These are phyloP conservation scores for Pseudonectria buxi DNA, from an alignment of 2,329 filamentous ascomycete species.

Conservation along the genomic window DNA sequence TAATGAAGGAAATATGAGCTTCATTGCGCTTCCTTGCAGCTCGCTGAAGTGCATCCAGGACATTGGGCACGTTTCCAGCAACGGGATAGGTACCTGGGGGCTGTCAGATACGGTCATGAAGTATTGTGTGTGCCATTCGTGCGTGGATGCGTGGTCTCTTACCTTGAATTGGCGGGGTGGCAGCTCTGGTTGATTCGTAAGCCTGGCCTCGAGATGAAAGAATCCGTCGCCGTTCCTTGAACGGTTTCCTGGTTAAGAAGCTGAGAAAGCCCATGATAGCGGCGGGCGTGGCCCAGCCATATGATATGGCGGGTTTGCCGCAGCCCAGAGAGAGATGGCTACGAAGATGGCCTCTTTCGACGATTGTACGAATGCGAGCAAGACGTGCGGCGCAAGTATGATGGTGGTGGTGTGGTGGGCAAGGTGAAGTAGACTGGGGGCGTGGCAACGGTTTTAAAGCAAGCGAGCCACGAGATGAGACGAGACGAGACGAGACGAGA, in stretches of 20 bases:
- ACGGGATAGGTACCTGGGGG: constrained; percentile 19
- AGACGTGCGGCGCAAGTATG: neutral
- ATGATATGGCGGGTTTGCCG: constrained; percentile 6
- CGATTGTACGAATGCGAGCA: neutral
- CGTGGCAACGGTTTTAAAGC: no score
- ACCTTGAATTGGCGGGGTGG: constrained; percentile 20
- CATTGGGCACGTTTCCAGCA: constrained; percentile 19
- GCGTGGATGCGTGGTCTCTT: neutral
- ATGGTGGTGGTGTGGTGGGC: no score
- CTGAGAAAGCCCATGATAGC: constrained; percentile 22
- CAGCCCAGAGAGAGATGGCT: neutral
- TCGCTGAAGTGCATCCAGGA: constrained; percentile 19
- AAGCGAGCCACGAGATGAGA: no score
- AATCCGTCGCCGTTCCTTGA: constrained; percentile 2
- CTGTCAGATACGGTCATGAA: constrained; percentile 2
- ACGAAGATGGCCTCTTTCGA: no score
- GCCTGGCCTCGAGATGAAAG: constrained; percentile 15
- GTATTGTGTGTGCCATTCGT: no score
- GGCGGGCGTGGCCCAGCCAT: constrained; percentile 13
- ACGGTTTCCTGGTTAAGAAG: constrained; percentile 15
- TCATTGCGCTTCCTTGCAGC: constrained; percentile 20
- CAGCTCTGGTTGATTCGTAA: constrained; percentile 18
- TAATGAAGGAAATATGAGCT: constrained; percentile 12
- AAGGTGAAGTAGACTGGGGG: no score
- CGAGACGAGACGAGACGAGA: no score